Base-by-base conservation (phyloP, 2,329 filamentous ascomycete species). In the Chrysoporthe cubensis region DNA sequence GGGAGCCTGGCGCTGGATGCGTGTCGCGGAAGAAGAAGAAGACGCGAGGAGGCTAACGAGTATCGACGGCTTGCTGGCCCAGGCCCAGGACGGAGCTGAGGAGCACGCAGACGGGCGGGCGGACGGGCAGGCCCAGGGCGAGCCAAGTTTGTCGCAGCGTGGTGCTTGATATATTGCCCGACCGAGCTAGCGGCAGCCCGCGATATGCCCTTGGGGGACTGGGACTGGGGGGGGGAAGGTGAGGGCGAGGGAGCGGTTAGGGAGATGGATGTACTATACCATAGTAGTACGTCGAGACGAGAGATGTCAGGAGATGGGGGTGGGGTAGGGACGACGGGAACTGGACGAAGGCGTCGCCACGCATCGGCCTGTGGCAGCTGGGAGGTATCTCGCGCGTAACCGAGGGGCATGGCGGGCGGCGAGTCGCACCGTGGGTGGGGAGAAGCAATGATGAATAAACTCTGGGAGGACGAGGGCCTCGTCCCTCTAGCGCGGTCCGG, bases 351-450 rank as follows among this genome's bases (percentile, higher is more conserved):
- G 65, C 68, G 64, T 62, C 61, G 58, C 65, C 62, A 65, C 63
- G 68, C 62, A 69, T 34, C 52, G 65, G 65, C 54, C 62, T 69
- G 68, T 58, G 63, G 57, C 62, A 52, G 57, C 37, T 66, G 40
- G 37, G 4, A 66, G 43, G 68, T 69, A 69, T 62, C 64, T 63
- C 58, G 54, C 66, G 65, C 48, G 68, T 65, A 67, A 48, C 62
- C 65, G 18, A 58, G 59, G 62, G 50, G 46, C 60, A 66, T 52
- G 21, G 64, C 58, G 21, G 57, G 48, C 37, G 61, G 57, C 57
- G 56, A 62, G 65, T 65, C 60, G 67, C 65, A 62, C 63, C 60
- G 62, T 67, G 65, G 64, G 65, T 52, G 60, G 62, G 50, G 64
- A 65, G 56, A 62, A 69, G 62, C 65, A 69, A 67, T 60, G 62